phyloP scores from a whole-genome alignment of 2,329 filamentous ascomycete species.

The Hymenoscyphus infarciens region DNA sequence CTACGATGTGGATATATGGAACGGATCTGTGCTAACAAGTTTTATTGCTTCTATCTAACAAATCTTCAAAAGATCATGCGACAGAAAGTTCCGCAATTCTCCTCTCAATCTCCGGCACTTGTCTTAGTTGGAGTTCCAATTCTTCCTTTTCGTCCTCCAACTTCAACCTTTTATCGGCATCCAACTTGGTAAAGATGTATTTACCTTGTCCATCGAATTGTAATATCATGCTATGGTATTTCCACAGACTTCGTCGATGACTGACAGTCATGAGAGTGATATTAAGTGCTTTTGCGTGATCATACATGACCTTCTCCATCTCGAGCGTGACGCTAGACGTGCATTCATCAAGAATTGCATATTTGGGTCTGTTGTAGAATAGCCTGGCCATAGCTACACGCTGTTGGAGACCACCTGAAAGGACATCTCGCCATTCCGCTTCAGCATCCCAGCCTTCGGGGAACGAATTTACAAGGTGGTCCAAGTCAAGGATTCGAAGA shows the following conservation, averaged over 20 bases:
- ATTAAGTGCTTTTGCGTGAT: slow-evolving; percentile 84
- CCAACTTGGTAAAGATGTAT: slow-evolving; percentile 83
- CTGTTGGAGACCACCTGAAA: slow-evolving; percentile 91
- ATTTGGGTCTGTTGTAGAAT: slow-evolving; percentile 89
- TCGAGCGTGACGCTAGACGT: slow-evolving; percentile 94
- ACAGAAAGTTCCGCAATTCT: slow-evolving; percentile 75
- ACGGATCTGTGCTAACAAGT: neutral
- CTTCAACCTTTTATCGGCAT: slow-evolving; percentile 78
- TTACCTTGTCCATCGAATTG: slow-evolving; percentile 95
- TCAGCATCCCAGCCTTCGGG: slow-evolving; percentile 84
- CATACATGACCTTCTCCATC: slow-evolving; percentile 94
- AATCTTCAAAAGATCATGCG: slow-evolving; percentile 16
- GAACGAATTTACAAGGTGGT: slow-evolving; percentile 74
- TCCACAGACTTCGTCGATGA: slow-evolving; percentile 88
- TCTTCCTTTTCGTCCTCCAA: slow-evolving; percentile 98
- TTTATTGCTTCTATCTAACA: neutral
- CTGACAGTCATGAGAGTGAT: slow-evolving; percentile 97
- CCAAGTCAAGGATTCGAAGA: slow-evolving; percentile 75
- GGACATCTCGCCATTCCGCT: slow-evolving; percentile 92
- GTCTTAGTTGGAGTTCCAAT: slow-evolving; percentile 76
- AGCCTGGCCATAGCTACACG: slow-evolving; percentile 93
- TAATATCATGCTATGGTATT: slow-evolving; percentile 89
- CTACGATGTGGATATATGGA: no score
- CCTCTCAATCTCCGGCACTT: slow-evolving; percentile 84
- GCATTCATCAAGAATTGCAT: slow-evolving; percentile 96